Conservation (phyloP, 2,329 filamentous ascomycete species). For the Ophiosphaerella korrae region DNA sequence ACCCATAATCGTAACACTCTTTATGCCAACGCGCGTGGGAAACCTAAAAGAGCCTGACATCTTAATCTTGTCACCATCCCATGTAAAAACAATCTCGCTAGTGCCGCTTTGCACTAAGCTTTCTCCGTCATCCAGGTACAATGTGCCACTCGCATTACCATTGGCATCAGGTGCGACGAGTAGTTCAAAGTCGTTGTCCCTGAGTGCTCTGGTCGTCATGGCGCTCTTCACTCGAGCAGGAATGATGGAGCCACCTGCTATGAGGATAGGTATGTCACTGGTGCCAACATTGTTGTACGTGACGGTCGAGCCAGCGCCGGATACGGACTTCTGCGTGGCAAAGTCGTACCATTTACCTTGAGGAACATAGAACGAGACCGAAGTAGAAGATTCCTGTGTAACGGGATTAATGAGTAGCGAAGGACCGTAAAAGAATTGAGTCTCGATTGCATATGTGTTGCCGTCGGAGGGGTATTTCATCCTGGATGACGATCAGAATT, state of each 20-base stretch:
- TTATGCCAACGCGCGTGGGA: conserved; percentile 26
- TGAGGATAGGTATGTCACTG: conserved; percentile 65
- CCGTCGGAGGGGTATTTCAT: conserved; percentile 68
- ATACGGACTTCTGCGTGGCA: conserved; percentile 35
- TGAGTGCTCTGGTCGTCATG: conserved; percentile 67
- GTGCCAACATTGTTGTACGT: conserved; percentile 54
- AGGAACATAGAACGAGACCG: conserved; percentile 61
- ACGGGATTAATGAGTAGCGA: conserved; percentile 63
- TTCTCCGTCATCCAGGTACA: conserved; percentile 81
- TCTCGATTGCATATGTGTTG: conserved; percentile 56
- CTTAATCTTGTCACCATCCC: conserved; percentile 57
- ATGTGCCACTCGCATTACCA: conserved; percentile 66
- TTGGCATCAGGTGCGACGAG: conserved; percentile 68
- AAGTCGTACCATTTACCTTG: conserved; percentile 58
- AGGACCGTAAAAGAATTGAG: conserved; percentile 65
- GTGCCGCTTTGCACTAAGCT: conserved; percentile 64
- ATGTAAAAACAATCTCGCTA: conserved; percentile 65
- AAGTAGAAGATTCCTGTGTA: conserved; percentile 56
- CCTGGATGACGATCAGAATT: conserved; percentile 15
- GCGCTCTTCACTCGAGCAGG: conserved; percentile 61
- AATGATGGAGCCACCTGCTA: conserved; percentile 67
- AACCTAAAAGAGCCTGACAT: conserved; percentile 63
- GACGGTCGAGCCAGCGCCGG: conserved; percentile 48
- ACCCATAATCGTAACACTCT: conserved; percentile 30
- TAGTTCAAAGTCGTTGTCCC: conserved; percentile 71